These are phyloP conservation scores for Aspergillus quadrilineatus DNA, from an alignment of 2,329 filamentous ascomycete genomes.

Conservation along the genomic window DNA sequence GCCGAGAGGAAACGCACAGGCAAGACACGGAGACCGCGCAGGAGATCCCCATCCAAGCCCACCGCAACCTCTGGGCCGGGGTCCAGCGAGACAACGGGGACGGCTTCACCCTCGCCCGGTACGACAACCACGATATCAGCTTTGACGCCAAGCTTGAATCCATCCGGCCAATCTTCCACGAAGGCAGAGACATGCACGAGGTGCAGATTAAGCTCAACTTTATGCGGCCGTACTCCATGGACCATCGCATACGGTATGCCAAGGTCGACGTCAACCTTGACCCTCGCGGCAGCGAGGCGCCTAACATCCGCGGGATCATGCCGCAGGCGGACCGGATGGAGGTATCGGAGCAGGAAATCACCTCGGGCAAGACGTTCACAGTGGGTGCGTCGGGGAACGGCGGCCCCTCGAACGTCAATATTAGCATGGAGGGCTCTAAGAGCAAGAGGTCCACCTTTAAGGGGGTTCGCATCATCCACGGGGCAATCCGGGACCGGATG, in stretches of 20 bases:
- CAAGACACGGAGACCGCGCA: not conserved
- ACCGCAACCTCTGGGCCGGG: constrained; percentile 1
- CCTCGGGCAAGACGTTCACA: constrained; percentile 3
- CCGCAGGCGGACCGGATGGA: constrained; percentile 9
- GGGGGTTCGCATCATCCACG: constrained; percentile 7
- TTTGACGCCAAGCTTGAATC: constrained; percentile 10
- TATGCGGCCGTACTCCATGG: constrained; percentile 9
- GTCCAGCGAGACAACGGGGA: constrained; percentile 7
- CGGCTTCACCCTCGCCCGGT: constrained; percentile 7
- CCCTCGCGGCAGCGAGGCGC: not conserved
- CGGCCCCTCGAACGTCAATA: constrained; percentile 9
- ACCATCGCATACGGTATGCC: constrained; percentile 8
- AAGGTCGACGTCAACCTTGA: constrained; percentile 1
- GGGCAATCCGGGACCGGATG: constrained; percentile 2
- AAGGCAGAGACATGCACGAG: constrained; percentile 4
- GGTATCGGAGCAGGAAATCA: constrained; percentile 9
- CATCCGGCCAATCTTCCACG: not conserved
- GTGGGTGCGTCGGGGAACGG: constrained; percentile 3
- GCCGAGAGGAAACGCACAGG: not conserved
- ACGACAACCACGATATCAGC: constrained; percentile 7
- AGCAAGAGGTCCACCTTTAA: constrained; percentile 3
- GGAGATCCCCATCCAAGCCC: not conserved
- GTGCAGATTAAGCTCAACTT: constrained; percentile 10
- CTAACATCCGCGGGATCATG: constrained; percentile 9
- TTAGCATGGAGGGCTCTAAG: constrained; percentile 10